Conservation (phyloP, 352 stramenopile species). For the Pythium folliculosum region DNA sequence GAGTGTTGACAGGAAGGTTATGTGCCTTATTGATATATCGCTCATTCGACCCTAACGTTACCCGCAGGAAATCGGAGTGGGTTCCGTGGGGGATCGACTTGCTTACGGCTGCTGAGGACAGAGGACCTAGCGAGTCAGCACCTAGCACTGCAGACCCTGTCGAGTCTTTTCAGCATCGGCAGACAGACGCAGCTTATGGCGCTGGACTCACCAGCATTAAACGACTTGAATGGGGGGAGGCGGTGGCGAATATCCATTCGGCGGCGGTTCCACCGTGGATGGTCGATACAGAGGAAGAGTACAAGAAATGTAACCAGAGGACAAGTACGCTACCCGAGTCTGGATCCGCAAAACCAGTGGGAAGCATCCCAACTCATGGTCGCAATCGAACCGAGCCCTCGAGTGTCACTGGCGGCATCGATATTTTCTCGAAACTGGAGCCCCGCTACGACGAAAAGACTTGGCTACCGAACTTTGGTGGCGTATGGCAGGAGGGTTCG, state of each 20-base stretch:
- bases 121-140: conserved; percentile 2
- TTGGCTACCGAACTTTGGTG: conserved; percentile 80
- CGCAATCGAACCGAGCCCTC: not conserved
- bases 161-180: conserved; percentile 35
- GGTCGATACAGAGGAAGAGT: conserved; percentile 69
- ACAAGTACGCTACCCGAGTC: not conserved
- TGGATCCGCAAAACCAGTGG: not conserved
- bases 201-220: conserved; percentile 48
- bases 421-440: conserved; percentile 41
- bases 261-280: conserved; percentile 72
- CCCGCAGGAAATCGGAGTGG: conserved; percentile 41
- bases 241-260: conserved; percentile 66
- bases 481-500: conserved; percentile 73
- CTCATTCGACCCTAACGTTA: not conserved
- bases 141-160: no score
- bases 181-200: conserved; percentile 49
- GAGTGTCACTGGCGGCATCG: not conserved
- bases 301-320: conserved; percentile 58
- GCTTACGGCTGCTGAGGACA: conserved; percentile 48
- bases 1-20: not conserved
- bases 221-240: conserved; percentile 39
- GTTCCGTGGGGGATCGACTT: conserved; percentile 61
- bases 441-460: conserved; percentile 34
- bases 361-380: not conserved
- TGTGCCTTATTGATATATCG: not conserved